phyloP scores from a whole-genome alignment of 2,329 filamentous ascomycete genomes.

The Epichloe aotearoae region DNA sequence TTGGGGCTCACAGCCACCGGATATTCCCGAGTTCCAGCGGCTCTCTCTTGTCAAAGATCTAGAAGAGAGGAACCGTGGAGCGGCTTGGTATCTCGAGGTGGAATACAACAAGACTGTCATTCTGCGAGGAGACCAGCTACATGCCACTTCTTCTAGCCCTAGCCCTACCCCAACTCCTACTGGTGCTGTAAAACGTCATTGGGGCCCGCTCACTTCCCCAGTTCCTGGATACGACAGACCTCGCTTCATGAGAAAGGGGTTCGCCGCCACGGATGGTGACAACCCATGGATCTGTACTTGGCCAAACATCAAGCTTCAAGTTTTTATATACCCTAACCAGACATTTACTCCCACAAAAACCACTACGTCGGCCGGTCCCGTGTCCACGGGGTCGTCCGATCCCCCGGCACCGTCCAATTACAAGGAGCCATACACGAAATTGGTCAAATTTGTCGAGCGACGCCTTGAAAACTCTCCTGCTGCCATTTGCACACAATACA shows the following conservation, averaged over 20 bases:
- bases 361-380: neutral
- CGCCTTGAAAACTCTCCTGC: constrained; percentile 22
- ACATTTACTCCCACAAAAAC: constrained; percentile 27
- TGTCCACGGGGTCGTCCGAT: neutral
- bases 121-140: constrained; percentile 29
- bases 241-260: constrained; percentile 11
- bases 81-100: constrained; percentile 41
- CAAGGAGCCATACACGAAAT: constrained; percentile 32
- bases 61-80: constrained; percentile 32
- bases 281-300: constrained; percentile 46
- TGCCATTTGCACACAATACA: constrained; percentile 35
- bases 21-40: constrained; percentile 22
- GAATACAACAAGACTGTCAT: constrained; percentile 44
- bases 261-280: constrained; percentile 30
- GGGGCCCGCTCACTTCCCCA: constrained; percentile 8
- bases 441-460: constrained; percentile 42
- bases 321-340: constrained; percentile 43
- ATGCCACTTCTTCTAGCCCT: neutral
- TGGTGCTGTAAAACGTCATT: constrained; percentile 15
- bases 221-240: constrained; percentile 13
- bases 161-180: constrained; percentile 6
- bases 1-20: constrained; percentile 42
- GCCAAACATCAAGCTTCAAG: constrained; percentile 40
- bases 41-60: constrained; percentile 40
- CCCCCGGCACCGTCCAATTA: constrained; percentile 5